phyloP scores from a whole-genome alignment of 179 eudicot genomes.

The Silene coronaria region DNA sequence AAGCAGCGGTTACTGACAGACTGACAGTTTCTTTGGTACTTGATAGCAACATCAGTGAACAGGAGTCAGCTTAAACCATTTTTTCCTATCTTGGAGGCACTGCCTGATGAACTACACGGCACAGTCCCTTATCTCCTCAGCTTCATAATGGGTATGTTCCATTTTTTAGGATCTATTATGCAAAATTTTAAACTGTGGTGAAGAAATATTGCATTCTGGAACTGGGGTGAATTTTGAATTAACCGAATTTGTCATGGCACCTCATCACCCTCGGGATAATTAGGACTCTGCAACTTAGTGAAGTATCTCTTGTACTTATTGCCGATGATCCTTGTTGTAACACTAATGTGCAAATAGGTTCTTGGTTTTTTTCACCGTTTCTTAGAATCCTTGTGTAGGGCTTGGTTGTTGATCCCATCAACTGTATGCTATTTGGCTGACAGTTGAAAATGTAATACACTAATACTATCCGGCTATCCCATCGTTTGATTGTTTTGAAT shows the following conservation, averaged over 20 bases:
- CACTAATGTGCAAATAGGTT: background rate
- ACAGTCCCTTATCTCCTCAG: slow-evolving; percentile 68
- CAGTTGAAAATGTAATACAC: background rate
- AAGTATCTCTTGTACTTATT: background rate
- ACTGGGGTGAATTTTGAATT: background rate
- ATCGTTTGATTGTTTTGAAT: background rate
- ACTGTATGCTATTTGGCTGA: background rate
- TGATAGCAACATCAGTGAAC: slow-evolving; percentile 68
- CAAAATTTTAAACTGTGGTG: background rate
- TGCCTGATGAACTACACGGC: slow-evolving; percentile 50
- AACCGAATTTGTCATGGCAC: background rate
- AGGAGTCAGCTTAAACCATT: slow-evolving; percentile 61
- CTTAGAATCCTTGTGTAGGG: background rate
- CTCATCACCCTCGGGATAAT: background rate
- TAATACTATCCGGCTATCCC: background rate
- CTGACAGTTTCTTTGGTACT: slow-evolving; percentile 12
- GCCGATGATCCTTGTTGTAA: background rate
- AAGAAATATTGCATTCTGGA: background rate
- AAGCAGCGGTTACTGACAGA: slow-evolving; percentile 6
- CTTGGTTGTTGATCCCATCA: background rate
- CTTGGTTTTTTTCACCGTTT: background rate
- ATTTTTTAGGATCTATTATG: background rate
- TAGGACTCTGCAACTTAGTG: background rate
- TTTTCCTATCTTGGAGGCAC: slow-evolving; percentile 51
- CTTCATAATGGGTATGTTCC: slow-evolving; percentile 56